Conservation (phyloP, 768 basidiomycete genomes). For the Melanogaster broomeanus region DNA sequence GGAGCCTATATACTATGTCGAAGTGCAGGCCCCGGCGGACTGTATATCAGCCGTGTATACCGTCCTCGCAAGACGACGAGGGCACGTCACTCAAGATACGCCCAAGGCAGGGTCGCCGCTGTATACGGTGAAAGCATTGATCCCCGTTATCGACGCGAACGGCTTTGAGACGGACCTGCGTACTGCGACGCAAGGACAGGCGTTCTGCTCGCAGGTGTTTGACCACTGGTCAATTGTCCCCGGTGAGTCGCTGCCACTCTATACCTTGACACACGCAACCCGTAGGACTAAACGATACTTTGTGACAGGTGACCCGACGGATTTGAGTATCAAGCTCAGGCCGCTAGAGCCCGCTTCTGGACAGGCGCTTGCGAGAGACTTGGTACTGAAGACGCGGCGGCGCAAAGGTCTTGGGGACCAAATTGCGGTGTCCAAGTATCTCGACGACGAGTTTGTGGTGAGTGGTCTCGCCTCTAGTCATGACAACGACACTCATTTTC, state of each 20-base stretch:
- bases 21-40: constrained; percentile 98
- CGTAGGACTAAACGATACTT: background rate
- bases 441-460: constrained; percentile 96
- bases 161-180: constrained; percentile 98
- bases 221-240: constrained; percentile 99
- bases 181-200: constrained; percentile 97
- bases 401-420: constrained; percentile 96
- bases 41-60: constrained; percentile 99
- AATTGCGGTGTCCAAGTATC: constrained; percentile 95
- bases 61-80: constrained; percentile 95
- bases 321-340: constrained; percentile 93
- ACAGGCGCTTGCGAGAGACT: constrained; percentile 90
- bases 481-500: constrained; percentile 3
- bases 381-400: constrained; percentile 94
- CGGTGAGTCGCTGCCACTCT: constrained; percentile 49
- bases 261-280: background rate
- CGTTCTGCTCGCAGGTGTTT: constrained; percentile 97
- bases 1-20: constrained; percentile 98
- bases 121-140: constrained; percentile 97
- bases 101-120: constrained; percentile 98
- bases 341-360: constrained; percentile 97
- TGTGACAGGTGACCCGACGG: constrained; percentile 87
- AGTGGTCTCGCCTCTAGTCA: constrained; percentile 30
- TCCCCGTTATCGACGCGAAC: constrained; percentile 97
- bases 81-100: constrained; percentile 98